Evolutionary conservation across 768 basidiomycete genomes (phyloP).

Genomic region (Lactifluus hygrophoroides): DNA sequence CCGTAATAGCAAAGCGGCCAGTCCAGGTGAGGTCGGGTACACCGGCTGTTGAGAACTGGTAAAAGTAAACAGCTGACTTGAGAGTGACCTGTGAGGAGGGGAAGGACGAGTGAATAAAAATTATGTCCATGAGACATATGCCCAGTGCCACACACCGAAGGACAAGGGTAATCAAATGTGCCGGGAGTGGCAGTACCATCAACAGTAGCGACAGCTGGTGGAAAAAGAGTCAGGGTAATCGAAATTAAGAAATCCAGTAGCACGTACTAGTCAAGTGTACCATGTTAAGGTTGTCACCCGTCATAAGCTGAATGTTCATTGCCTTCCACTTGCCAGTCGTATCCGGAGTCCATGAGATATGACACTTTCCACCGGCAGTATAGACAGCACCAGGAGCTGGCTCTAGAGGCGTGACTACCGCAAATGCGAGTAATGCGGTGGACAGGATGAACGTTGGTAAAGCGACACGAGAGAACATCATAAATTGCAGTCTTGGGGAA

Average conservation of each 20-base stretch:
- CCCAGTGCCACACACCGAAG: constrained; percentile 37
- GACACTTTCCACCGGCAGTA: constrained; percentile 48
- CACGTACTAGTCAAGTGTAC: constrained; percentile 53
- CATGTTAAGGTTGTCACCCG: constrained; percentile 66
- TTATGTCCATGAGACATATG: background rate
- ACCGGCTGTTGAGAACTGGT: constrained; percentile 53
- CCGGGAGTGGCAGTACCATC: constrained; percentile 49
- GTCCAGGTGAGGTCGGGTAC: constrained; percentile 49
- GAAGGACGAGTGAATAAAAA: background rate
- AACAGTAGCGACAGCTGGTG: constrained; percentile 50
- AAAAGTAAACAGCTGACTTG: constrained; percentile 69
- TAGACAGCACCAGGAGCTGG: constrained; percentile 54
- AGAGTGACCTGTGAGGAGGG: constrained; percentile 41
- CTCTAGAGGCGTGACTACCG: constrained; percentile 48
- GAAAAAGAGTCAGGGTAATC: background rate
- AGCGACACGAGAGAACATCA: constrained; percentile 12
- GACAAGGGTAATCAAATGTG: constrained; percentile 57
- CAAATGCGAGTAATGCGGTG: constrained; percentile 30
- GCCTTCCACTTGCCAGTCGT: constrained; percentile 52
- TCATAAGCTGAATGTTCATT: constrained; percentile 76
- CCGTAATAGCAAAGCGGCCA: constrained; percentile 67
- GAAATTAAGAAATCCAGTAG: background rate
- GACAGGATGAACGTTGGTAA: constrained; percentile 16
- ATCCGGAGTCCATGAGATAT: constrained; percentile 53
- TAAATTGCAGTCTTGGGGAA: background rate